Conservation (phyloP, 495 filamentous ascomycete species). For the Daldinia caldariorum region DNA sequence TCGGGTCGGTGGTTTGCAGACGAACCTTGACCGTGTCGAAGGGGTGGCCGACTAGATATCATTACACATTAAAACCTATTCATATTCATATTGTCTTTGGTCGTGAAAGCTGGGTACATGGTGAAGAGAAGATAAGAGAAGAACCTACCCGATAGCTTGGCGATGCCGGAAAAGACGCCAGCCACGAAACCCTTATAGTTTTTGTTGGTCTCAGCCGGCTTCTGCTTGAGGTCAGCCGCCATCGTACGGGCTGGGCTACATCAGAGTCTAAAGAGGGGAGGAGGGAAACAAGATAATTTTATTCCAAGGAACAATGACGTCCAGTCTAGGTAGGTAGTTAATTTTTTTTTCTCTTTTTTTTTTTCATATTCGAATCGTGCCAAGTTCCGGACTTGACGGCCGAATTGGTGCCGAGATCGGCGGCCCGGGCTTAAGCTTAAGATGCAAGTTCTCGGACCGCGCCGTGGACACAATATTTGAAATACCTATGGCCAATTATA, state of each 20-base stretch:
- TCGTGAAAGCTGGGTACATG: not conserved
- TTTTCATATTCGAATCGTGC: not conserved
- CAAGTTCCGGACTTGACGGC: conserved; percentile 13
- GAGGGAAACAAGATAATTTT: not conserved
- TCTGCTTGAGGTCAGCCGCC: conserved; percentile 46
- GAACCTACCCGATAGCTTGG: conserved; percentile 83
- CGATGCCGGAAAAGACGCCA: conserved; percentile 90
- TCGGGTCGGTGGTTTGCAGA: conserved; percentile 81
- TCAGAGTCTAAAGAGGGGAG: conserved; percentile 7
- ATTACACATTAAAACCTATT: no score
- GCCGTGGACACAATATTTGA: conserved; percentile 1
- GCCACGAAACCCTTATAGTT: conserved; percentile 94
- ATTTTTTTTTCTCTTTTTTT: not conserved
- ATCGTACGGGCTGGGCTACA: conserved; percentile 29
- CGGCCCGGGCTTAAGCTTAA: conserved; percentile 5
- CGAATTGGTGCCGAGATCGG: conserved; percentile 36
- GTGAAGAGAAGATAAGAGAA: no score
- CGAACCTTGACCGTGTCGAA: conserved; percentile 98
- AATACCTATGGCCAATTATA: not conserved
- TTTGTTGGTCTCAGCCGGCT: conserved; percentile 41
- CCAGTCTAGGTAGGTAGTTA: no score
- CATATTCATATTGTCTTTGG: not conserved
- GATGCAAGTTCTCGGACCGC: conserved; percentile 10
- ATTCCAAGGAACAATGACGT: not conserved
- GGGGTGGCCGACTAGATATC: conserved; percentile 59